Conservation (phyloP, 179 eudicot species). For the Heliamphora ciliata region DNA sequence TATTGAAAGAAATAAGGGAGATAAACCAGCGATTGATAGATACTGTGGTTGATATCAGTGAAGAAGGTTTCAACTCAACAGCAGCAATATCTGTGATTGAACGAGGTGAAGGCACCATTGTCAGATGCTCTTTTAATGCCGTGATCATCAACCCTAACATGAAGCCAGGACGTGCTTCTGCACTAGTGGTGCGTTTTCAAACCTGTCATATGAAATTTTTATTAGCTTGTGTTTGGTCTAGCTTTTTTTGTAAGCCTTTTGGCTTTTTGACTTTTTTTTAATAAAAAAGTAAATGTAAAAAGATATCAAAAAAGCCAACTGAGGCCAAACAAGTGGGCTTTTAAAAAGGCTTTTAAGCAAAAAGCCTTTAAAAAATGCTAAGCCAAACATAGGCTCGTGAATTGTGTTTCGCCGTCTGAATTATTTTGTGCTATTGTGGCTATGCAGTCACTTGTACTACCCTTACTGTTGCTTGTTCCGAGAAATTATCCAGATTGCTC, state of each 20-base stretch:
- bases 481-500: conserved; percentile 34
- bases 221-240: no score
- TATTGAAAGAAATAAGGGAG: conserved; percentile 24
- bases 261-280: no score
- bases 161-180: not conserved
- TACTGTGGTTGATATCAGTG: conserved; percentile 25
- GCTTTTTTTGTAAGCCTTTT: no score
- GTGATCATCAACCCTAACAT: conserved; percentile 8
- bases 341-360: no score
- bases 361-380: no score
- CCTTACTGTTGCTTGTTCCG: conserved; percentile 37
- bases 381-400: no score
- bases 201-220: not conserved
- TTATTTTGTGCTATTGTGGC: not conserved
- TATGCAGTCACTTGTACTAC: conserved; percentile 27
- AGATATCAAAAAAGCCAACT: no score
- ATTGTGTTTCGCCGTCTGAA: not conserved
- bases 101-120: conserved; percentile 19
- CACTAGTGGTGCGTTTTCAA: conserved; percentile 14
- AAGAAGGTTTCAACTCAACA: conserved; percentile 10
- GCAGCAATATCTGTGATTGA: not conserved
- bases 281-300: no score
- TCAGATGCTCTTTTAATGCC: conserved; percentile 21
- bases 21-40: conserved; percentile 23
- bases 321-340: no score